Evolutionary conservation across 2,329 filamentous ascomycete genomes (phyloP).

Genomic region (Salinomyces thailandicus): DNA sequence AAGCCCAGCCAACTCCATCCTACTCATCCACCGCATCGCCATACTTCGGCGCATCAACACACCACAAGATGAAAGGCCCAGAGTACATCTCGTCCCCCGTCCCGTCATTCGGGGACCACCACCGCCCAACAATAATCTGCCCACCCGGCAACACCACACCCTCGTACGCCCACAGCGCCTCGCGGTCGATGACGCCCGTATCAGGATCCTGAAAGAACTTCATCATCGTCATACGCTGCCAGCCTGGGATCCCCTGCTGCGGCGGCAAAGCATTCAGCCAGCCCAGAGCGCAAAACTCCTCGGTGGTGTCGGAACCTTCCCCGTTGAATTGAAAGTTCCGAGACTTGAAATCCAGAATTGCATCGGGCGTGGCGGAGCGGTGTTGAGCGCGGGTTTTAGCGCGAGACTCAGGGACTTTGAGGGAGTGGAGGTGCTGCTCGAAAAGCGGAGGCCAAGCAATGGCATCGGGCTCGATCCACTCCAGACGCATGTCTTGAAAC

Average conservation of each 20-base stretch:
- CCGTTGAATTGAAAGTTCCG: constrained; percentile 28
- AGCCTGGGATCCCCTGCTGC: constrained; percentile 42
- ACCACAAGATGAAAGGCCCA: constrained; percentile 37
- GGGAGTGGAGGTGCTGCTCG: constrained; percentile 31
- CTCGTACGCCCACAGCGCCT: constrained; percentile 39
- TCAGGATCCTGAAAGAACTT: constrained; percentile 35
- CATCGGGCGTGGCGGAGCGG: constrained; percentile 6
- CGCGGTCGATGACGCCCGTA: constrained; percentile 16
- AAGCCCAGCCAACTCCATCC: no score
- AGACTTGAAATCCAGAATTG: constrained; percentile 4
- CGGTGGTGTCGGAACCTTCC: constrained; percentile 27
- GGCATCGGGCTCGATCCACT: constrained; percentile 13
- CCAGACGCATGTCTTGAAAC: constrained; percentile 24
- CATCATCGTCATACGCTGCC: constrained; percentile 46
- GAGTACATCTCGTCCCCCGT: constrained; percentile 23
- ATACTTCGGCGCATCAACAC: constrained; percentile 20
- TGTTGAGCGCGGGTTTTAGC: constrained; percentile 26
- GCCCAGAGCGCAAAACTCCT: constrained; percentile 30
- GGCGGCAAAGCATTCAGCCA: constrained; percentile 41
- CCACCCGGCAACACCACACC: constrained; percentile 39
- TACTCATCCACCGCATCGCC: background rate
- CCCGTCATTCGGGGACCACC: constrained; percentile 32
- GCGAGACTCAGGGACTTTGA: constrained; percentile 14
- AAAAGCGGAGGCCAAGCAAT: constrained; percentile 30
- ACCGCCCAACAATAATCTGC: constrained; percentile 37